Base-by-base conservation (phyloP, 352 stramenopile genomes). In the Salisapilia sapeloensis region DNA sequence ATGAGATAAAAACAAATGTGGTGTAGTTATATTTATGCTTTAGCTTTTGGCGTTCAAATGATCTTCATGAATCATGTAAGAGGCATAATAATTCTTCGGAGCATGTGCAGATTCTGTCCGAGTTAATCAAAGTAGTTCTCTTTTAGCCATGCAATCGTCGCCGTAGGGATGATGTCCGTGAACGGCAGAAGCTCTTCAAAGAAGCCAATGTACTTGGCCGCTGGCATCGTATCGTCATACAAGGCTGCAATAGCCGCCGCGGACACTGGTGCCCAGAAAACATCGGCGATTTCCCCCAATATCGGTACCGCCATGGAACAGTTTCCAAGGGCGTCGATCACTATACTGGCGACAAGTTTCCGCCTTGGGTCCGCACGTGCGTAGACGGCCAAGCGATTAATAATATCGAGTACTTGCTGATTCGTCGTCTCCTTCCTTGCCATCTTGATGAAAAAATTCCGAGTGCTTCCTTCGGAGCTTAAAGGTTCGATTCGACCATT, bases 81-180 rank as follows among this genome's bases (percentile, higher is more conserved):
- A n/a, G n/a, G n/a, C n/a, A n/a, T n/a, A n/a, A n/a, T n/a, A n/a
- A n/a, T n/a, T n/a, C n/a, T n/a, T n/a, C n/a, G n/a, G n/a, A n/a
- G n/a, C n/a, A n/a, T n/a, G n/a, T n/a, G n/a, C n/a, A n/a, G n/a
- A n/a, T n/a, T n/a, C n/a, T n/a, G n/a, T n/a, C n/a, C n/a, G n/a
- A n/a, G n/a, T n/a, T n/a, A n/a, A n/a, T n/a, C n/a, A n/a, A n/a
- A n/a, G n/a, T n/a, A n/a, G n/a, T n/a, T n/a, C n/a, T 28, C 13
- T 10, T 28, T 13, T 10, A 12, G 14, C 85, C 89, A 97, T 8
- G 82, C 85, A 22, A 97, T 39, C 2, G 81, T 96, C 7, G 89
- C 92, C n/a, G 78, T 92, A 8, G 92, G 92, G 26, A 97, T 79
- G 23, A 94, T 66, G 50, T 97, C 92, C 9, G 92, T 97, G 57